Evolutionary conservation across 139 green algal species (phyloP).

Genomic region (Haematococcus lacustris): DNA sequence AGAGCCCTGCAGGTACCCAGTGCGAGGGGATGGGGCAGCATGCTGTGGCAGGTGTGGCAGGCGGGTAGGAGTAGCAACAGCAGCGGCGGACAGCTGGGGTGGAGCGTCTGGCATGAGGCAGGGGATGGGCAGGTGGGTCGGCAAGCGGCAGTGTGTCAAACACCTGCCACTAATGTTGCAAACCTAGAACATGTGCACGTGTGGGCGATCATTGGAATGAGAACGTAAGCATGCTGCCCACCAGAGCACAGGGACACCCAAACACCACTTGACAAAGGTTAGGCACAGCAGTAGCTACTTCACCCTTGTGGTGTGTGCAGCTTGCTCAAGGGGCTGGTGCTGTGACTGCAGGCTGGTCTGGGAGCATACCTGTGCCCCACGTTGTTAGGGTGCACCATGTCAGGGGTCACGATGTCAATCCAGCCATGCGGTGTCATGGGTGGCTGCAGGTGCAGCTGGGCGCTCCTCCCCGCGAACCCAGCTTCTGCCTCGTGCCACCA

Average conservation of each 20-base stretch:
- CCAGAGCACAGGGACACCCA: background rate
- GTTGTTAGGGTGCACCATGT: conserved; percentile 16
- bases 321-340: background rate
- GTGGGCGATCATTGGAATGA: background rate
- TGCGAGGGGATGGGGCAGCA: background rate
- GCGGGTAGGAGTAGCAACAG: background rate
- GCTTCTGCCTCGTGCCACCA: conserved; percentile 20
- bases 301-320: background rate
- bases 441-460: no score
- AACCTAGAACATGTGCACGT: background rate
- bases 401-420: background rate
- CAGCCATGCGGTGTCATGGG: conserved; percentile 7
- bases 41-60: background rate
- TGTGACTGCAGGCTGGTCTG: background rate
- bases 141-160: background rate
- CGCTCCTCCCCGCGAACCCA: no score
- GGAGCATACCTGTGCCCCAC: conserved; percentile 9
- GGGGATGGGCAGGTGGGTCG: background rate
- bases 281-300: background rate
- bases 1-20: conserved; percentile 4
- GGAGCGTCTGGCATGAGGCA: background rate
- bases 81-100: background rate
- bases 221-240: background rate
- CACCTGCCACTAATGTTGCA: background rate
- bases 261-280: background rate